Base-by-base conservation (phyloP, 2,329 filamentous ascomycete species). In the Aspergillus sp. region DNA sequence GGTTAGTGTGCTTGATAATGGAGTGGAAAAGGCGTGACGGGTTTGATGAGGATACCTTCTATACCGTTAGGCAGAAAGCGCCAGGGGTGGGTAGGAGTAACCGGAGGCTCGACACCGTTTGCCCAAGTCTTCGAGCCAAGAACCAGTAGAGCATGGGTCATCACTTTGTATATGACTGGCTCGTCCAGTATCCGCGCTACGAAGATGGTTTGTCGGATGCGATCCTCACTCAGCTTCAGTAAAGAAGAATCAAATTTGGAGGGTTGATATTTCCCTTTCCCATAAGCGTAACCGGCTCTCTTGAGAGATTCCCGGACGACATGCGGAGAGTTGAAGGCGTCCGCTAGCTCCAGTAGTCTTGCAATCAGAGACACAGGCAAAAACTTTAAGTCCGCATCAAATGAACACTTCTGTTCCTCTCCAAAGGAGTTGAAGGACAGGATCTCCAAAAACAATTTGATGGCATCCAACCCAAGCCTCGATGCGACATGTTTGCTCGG, bases 141-240 rank as follows among this genome's bases (percentile, higher is more conserved):
- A 15, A 78, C 36, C 5, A 78, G 62, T 52, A 80, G 59, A 5
- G 68, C 64, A 65, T 77, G 75, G 19, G 77, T 72, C 57, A 73
- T 61, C 21, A 70, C 62, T 58, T 70, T 66, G 15, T 71, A 64
- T 7, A 75, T 64, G 23, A 58, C 58, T 5, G 66, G 49, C 8
- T 75, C 65, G 21, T 71, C 57, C 8, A 79, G 61, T 49, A 73
- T 71, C 11, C 66, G 62, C 1, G 77, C 74, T 54, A 79, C 70
- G 25, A 75, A 72, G 11, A 78, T 73, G 15, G 69, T 73, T 56
- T 79, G 76, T 8, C 78, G 75, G 54, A 77, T 66, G 8, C 72
- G 72, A 47, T 77, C 75, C 65, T 78, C 77, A n/a, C 68, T 73
- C 47, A 72, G 57, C 42, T 69, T 73, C 61, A 73, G 60, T 32